Evolutionary conservation across 352 stramenopile genomes (phyloP), one percentile per base, ranked within the genome.

Genomic region (Heterotrichella gracilis): DNA sequence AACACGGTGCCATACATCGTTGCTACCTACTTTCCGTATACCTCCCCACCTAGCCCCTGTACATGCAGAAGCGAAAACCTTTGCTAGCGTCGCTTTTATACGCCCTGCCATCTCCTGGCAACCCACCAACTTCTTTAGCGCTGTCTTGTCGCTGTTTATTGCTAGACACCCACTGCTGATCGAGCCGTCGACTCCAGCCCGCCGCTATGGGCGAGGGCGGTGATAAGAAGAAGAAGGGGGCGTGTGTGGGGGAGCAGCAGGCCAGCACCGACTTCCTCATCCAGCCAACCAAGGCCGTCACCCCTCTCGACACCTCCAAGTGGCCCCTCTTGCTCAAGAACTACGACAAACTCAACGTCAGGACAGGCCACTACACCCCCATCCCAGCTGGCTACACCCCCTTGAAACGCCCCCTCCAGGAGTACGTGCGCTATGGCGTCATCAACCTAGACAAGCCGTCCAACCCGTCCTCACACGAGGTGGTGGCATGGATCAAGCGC

Each of bases 371-470:
- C 80, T 99, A 97, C 80, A 99, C 92, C 53, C 92, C 93, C 42
- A 96, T 99, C 76, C 86, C 93, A 1, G 88, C 79, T 66, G 94
- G 90, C 68, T 93, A 83, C 39, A 93, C 81, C 25, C 93, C 93
- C 53, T 78, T 99, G 24, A 95, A 95, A 74, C 85, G 93, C 64
- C 85, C 85, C 70, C 80, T 99, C n/a, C 78, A 86, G 25, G 87
- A 96, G 74, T 97, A 99, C 76, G 80, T 99, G 22, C 86, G 83
- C 24, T 97, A 96, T 73, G 93, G 92, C 71, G 88, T 96, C n/a
- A 98, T 99, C 75, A 99, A 99, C 79, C 82, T 99, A 22, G 93
- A 99, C 80, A 99, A 99, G 79, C 92, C 93, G 14, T 88, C 92
- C 24, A 99, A 99, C 80, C 93, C 93, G 24, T 94, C 82, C 66